phyloP scores from a whole-genome alignment of 2,329 filamentous ascomycete genomes.

The Knoxdaviesia capensis region DNA sequence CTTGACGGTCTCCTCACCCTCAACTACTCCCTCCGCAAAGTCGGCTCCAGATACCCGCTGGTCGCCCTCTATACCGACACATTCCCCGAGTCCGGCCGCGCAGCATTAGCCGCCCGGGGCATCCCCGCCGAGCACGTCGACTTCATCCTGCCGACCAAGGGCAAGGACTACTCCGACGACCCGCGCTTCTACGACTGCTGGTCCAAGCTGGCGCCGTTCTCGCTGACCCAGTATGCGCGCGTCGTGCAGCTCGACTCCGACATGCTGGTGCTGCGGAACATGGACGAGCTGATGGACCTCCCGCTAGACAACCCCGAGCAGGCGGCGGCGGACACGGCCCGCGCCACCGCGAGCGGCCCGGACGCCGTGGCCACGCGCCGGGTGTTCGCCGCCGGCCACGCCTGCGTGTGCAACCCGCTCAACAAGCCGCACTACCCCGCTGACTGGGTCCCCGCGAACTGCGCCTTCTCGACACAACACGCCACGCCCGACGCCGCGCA shows the following conservation, averaged over 20 bases:
- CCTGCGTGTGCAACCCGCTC: constrained; percentile 72
- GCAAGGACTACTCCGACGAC: constrained; percentile 52
- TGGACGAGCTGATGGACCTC: constrained; percentile 85
- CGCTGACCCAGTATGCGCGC: constrained; percentile 53
- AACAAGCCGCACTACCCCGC: constrained; percentile 59
- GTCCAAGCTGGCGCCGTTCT: constrained; percentile 69
- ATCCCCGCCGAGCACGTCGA: constrained; percentile 53
- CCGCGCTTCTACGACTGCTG: constrained; percentile 80
- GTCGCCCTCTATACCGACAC: constrained; percentile 66
- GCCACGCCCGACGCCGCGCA: constrained; percentile 23
- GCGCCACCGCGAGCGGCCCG: constrained; percentile 4
- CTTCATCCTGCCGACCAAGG: constrained; percentile 48
- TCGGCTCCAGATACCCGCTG: constrained; percentile 51
- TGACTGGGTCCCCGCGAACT: constrained; percentile 41
- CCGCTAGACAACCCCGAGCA: constrained; percentile 33
- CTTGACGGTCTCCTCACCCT: constrained; percentile 68
- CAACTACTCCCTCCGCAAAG: constrained; percentile 50
- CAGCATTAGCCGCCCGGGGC: constrained; percentile 45
- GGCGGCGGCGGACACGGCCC: constrained; percentile 7
- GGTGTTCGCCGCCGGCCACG: constrained; percentile 69
- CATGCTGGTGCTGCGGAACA: constrained; percentile 67
- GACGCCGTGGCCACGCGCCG: constrained; percentile 10
- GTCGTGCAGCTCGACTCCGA: constrained; percentile 76
- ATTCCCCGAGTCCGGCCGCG: constrained; percentile 48
- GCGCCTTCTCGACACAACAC: constrained; percentile 37